Base-by-base conservation (phyloP, 352 stramenopile species). In the Elongisporangium undulatum region DNA sequence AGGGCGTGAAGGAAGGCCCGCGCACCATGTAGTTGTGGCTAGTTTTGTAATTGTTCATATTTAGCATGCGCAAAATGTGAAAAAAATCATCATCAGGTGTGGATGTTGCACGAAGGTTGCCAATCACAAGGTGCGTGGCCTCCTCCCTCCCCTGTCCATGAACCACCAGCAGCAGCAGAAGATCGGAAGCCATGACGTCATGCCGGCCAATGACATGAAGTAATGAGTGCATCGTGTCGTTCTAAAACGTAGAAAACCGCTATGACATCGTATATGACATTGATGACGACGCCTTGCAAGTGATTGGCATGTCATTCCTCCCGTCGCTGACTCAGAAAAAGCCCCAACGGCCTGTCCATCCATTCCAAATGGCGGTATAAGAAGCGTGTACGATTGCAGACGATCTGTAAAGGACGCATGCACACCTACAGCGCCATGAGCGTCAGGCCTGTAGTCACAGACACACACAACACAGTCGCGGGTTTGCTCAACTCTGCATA, bases 1-100 rank as follows among this genome's bases (percentile, higher is more conserved):
- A 85, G 67, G 85, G 67, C 55, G 57, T 59, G 9, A 56, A 45
- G 15, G 38, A 45, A 2, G 49, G 23, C 38, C 24, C 63, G 45
- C 34, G 49, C 24, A 58, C 66, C 13, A 26, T 54, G 2, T 48
- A 61, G 61, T 63, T 48, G 26, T 65, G 63, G 34, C 17, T 45
- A 45, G 34, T 45, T 45, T 45, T 45, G 34, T 45, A 45, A 45
- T 17, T 45, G 34, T 45, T 45, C 34, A 45, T 45, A 45, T 45
- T 45, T 45, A 45, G 34, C 34, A 17, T 17, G 34, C 34, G 34
- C 34, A 45, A 45, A 45, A 45, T 45, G 34, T 45, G 34, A 45
- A 45, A 45, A 41, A 15, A 8, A 45, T 15, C 29, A 39, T 39
- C 7, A 15, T 4, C 12, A 4, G 7, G 34, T 45, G 34, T 45